Base-by-base conservation (phyloP, 352 stramenopile genomes). In the Phytophthora constricta region DNA sequence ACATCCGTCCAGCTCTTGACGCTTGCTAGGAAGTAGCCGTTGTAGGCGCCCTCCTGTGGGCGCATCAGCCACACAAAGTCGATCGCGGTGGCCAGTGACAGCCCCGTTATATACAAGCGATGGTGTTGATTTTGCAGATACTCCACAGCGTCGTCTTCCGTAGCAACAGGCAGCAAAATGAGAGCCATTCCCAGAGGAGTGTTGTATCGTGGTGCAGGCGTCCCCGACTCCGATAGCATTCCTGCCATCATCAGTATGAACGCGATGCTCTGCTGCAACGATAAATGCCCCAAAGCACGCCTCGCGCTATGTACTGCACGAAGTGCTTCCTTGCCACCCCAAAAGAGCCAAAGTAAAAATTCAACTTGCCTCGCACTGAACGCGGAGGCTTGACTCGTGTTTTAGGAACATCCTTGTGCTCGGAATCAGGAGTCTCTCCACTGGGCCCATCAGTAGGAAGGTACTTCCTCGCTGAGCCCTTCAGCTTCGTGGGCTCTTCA, bases 1-100 rank as follows among this genome's bases (percentile, higher is more conserved):
- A 89, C 43, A 31, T 88, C 84, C 4, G 72, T 80, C 53, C 80
- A 78, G 49, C 77, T 86, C 47, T 76, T 69, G 37, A 74, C 65
- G 19, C 75, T 57, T 48, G 68, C 72, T 8, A 63, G 62, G 27
- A 94, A 84, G 53, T 72, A 91, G n/a, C 63, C 86, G 33, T 90
- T 90, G 59, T 88, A 92, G 47, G 74, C 72, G 2, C 41, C 61
- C 55, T 91, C 82, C 20, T 91, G 79, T 0, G 83, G 82, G 2
- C 86, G 80, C 70, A 92, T 70, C 8, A 94, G 70, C 86, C 84
- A 92, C 33, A 74, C 47, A 23, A 92, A 73, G 62, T 94, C 86
- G 26, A 84, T 42, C 0, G 84, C 46, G 19, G 79, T 79, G 13
- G 80, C 63, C 31, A 85, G 23, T 20, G 76, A 65, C 0, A 94